Evolutionary conservation across 2,329 filamentous ascomycete species (phyloP).

Genomic region (Onygenales sp.): DNA sequence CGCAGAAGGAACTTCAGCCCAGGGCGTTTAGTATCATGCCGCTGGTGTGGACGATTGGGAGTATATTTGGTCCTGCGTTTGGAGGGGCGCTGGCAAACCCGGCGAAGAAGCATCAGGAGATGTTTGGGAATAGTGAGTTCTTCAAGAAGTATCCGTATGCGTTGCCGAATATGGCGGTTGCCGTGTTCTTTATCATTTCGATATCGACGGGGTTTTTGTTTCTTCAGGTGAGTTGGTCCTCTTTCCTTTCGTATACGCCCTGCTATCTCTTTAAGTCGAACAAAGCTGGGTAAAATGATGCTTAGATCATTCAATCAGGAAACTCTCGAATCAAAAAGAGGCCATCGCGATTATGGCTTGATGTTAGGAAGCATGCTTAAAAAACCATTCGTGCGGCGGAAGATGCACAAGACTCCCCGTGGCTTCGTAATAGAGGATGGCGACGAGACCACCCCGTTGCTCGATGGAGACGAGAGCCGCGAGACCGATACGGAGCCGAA

Average conservation of each 20-base stretch:
- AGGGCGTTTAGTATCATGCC: slow-evolving; percentile 91
- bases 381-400: slow-evolving; percentile 25
- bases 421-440: slow-evolving; percentile 11
- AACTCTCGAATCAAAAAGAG: slow-evolving; percentile 64
- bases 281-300: neutral
- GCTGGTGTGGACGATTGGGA: slow-evolving; percentile 77
- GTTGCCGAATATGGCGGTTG: slow-evolving; percentile 72
- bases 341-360: slow-evolving; percentile 65
- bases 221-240: slow-evolving; percentile 47
- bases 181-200: slow-evolving; percentile 67
- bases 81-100: slow-evolving; percentile 82
- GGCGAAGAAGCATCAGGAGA: slow-evolving; percentile 58
- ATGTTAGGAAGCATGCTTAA: slow-evolving; percentile 59
- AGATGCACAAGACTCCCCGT: slow-evolving; percentile 11
- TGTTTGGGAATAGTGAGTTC: slow-evolving; percentile 60
- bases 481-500: slow-evolving; percentile 7
- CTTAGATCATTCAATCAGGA: slow-evolving; percentile 43
- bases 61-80: slow-evolving; percentile 78
- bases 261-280: no score
- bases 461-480: slow-evolving; percentile 16
- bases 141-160: slow-evolving; percentile 71
- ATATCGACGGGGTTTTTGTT: slow-evolving; percentile 68
- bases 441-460: slow-evolving; percentile 24
- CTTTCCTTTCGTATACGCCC: neutral
- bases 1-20: slow-evolving; percentile 76